Conservation (phyloP, 331 rosid species). For the Cydonia oblonga region DNA sequence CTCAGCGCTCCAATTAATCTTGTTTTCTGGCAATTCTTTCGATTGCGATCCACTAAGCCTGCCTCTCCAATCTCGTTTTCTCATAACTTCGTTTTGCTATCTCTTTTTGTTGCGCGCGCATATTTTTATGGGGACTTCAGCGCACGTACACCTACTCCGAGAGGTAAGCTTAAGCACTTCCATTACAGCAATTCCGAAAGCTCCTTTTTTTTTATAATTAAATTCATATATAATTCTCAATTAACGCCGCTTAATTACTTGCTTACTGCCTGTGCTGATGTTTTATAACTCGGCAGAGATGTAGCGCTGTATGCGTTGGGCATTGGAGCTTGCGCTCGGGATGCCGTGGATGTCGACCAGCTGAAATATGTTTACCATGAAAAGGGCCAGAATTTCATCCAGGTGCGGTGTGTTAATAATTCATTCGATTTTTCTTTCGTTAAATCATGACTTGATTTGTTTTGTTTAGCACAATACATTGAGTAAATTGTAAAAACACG, state of each 20-base stretch:
- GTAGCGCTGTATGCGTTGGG: conserved; percentile 78
- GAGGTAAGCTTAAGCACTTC: conserved; percentile 23
- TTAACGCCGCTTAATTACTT: background rate
- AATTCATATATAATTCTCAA: background rate
- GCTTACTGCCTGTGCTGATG: background rate
- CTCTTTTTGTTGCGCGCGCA: conserved; percentile 6
- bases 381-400: conserved; percentile 51
- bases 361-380: conserved; percentile 83
- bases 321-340: conserved; percentile 63
- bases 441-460: background rate
- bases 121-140: conserved; percentile 25
- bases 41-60: background rate
- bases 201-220: too few species aligned
- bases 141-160: conserved; percentile 40
- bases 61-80: background rate
- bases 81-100: background rate
- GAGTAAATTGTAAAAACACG: background rate
- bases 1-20: background rate
- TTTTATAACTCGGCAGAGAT: conserved; percentile 38
- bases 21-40: background rate
- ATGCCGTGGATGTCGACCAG: conserved; percentile 73
- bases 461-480: background rate
- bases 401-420: conserved; percentile 63
- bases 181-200: background rate
- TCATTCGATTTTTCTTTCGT: background rate